These are phyloP conservation scores for Sclerotinia sclerotiorum DNA, from an alignment of 2,329 filamentous ascomycete genomes.

Conservation along the genomic window DNA sequence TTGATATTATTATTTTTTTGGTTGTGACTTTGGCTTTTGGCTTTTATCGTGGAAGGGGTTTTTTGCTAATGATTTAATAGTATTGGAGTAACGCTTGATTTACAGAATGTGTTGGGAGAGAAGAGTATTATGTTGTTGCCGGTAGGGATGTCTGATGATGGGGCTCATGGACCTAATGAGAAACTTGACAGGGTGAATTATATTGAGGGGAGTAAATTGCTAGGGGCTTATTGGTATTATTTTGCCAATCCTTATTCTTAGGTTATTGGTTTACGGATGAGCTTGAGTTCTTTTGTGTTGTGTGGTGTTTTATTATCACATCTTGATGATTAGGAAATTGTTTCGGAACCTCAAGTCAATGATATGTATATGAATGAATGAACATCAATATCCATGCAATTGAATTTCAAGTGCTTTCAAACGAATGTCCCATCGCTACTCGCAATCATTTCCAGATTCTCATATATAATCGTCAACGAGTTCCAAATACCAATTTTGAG, in stretches of 20 bases:
- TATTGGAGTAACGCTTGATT: conserved; percentile 13
- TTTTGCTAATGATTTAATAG: not conserved
- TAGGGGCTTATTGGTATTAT: conserved; percentile 15
- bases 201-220: conserved; percentile 15
- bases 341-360: not conserved
- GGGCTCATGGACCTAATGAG: conserved; percentile 12
- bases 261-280: not conserved
- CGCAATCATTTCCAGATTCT: not conserved
- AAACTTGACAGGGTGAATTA: conserved; percentile 18
- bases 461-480: not conserved
- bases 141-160: conserved; percentile 17
- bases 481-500: not conserved
- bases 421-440: not conserved
- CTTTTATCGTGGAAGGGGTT: no score
- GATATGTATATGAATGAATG: not conserved
- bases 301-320: no score
- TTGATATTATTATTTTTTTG: not conserved
- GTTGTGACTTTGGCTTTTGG: no score
- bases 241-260: conserved; percentile 7
- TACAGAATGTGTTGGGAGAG: conserved; percentile 12
- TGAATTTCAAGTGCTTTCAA: no score
- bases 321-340: not conserved
- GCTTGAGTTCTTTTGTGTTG: not conserved
- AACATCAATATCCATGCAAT: not conserved
- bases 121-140: conserved; percentile 21